Conservation (phyloP, 345 rosid genomes). For the Viola odorata region DNA sequence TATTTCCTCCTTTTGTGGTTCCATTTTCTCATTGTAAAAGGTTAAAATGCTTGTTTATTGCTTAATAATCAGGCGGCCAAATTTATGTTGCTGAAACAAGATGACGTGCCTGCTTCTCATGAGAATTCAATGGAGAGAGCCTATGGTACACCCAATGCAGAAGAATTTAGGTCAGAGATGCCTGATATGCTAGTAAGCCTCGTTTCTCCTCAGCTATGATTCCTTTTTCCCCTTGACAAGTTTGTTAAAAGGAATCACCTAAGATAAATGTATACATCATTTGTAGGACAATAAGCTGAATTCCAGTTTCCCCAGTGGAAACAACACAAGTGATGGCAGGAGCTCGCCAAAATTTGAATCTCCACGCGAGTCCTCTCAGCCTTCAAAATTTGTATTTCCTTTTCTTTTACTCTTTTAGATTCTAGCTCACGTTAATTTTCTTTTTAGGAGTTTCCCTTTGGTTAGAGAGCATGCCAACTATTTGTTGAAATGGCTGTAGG, state of each 20-base stretch:
- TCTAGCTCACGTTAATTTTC: background rate
- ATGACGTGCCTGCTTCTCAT: constrained; percentile 19
- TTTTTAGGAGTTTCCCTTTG: background rate
- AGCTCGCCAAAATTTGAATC: constrained; percentile 17
- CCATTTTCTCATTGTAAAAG: constrained; percentile 1
- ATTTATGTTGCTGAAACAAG: constrained; percentile 35
- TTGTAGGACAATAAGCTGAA: constrained; percentile 18
- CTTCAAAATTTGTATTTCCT: constrained; percentile 27
- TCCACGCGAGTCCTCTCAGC: constrained; percentile 14
- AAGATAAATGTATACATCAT: constrained; percentile 1
- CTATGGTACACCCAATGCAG: constrained; percentile 25
- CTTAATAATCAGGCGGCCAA: constrained; percentile 52
- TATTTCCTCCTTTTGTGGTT: constrained; percentile 5
- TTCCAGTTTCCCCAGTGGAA: constrained; percentile 11
- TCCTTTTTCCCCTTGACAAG: background rate
- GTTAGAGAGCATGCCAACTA: constrained; percentile 1
- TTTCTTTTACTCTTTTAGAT: constrained; percentile 5
- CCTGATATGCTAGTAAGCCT: constrained; percentile 46
- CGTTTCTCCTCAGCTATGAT: constrained; percentile 1
- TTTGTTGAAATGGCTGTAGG: constrained; percentile 36
- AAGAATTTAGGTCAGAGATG: constrained; percentile 35
- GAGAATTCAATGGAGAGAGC: constrained; percentile 27
- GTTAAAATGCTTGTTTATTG: constrained; percentile 15
- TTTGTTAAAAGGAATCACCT: constrained; percentile 2
- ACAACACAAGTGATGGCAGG: constrained; percentile 11